Conservation (phyloP, 176 grass and related monocot genomes). For the Aegilops sharonensis region DNA sequence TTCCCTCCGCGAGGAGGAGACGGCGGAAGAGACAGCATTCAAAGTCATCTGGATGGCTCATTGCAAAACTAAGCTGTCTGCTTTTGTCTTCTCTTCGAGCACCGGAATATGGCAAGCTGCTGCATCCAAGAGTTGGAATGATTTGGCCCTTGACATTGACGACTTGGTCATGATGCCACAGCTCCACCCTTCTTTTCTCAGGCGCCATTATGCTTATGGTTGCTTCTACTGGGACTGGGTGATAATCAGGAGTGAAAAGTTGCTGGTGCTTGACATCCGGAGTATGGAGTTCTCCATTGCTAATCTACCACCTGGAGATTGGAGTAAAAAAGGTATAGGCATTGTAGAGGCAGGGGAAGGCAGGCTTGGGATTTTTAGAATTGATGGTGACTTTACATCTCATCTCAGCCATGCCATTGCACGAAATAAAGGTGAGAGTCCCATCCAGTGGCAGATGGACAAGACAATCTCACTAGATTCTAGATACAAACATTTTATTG, state of each 20-base stretch:
- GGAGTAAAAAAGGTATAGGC: not conserved
- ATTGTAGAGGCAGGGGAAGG: not conserved
- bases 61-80: no score
- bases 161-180: not conserved
- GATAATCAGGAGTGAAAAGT: not conserved
- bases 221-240: not conserved
- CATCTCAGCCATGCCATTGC: not conserved
- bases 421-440: not conserved
- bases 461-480: no score
- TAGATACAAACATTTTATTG: no score
- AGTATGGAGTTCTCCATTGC: not conserved
- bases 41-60: no score
- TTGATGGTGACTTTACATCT: not conserved
- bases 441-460: not conserved
- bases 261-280: not conserved
- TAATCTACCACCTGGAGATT: not conserved
- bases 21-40: no score
- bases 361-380: not conserved
- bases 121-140: not conserved
- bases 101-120: no score
- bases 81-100: no score
- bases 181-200: no score
- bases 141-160: not conserved
- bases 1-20: no score
- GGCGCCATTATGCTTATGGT: not conserved